Evolutionary conservation across 208 protist species (phyloP), one percentile per base, ranked within the genome.

Genomic region (Crithidia fasciculata): DNA sequence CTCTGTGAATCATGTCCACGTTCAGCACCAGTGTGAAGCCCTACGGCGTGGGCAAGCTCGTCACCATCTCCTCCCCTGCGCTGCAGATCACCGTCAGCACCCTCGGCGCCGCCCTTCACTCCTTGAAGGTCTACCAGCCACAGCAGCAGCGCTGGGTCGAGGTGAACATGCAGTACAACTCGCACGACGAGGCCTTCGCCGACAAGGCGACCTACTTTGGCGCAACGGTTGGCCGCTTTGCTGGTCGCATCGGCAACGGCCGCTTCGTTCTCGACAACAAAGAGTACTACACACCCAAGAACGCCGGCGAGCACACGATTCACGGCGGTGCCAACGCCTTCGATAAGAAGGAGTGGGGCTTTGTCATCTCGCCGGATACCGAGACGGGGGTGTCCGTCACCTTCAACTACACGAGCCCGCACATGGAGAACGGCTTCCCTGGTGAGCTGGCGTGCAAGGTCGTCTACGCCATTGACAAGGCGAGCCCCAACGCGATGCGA

Each of bases 381-480:
- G 85, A 90, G 53, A 74, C 78, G 45, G 57, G 82, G 67, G 47
- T 88, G 13, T 73, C 64, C 2, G 73, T 77, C 2, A 49, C 58
- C 49, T 73, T 73, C 58, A 55, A 64, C 36, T 73, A 73, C 56
- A 64, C 57, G 5, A 83, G 73, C 40, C 61, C 82, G 9, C 81
- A 90, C 70, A 74, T 90, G 56, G 82, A 90, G 54, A 81, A 90
- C 15, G 83, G 83, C 37, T 90, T 88, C 57, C 85, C 85, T 10
- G 82, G 65, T 36, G 47, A 71, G 63, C 36, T 18, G 57, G 50
- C 79, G 10, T 81, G 73, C 66, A 60, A 58, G 40, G 77, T 80
- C 8, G 71, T 50, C 2, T 86, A 88, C 76, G 64, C 41, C n/a
- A 78, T 88, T 18, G 28, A 47, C n/a, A 54, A 59, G 36, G 64